phyloP scores from a whole-genome alignment of 805 yeast species.

The Maudiozyma bulderi region DNA sequence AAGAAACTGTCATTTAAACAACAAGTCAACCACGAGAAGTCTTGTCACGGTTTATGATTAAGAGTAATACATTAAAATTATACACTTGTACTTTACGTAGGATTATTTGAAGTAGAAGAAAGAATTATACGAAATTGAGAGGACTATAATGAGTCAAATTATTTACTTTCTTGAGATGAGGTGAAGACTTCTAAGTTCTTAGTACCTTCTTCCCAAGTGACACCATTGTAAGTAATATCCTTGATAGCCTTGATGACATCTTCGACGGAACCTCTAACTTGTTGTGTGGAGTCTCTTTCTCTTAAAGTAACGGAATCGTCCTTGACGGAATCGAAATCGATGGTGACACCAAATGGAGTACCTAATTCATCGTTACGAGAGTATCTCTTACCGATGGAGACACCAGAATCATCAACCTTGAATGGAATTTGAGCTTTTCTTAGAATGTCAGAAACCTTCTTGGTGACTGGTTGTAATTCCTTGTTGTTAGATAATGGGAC shows the following conservation, averaged over 20 bases:
- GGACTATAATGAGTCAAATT: background rate
- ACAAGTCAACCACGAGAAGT: background rate
- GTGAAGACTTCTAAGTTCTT: conserved; percentile 62
- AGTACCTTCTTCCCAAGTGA: conserved; percentile 82
- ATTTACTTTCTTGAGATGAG: conserved; percentile 41
- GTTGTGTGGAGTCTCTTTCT: conserved; percentile 94
- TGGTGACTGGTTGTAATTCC: conserved; percentile 65
- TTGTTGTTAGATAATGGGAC: conserved; percentile 88
- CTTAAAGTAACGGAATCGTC: conserved; percentile 88
- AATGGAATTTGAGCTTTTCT: conserved; percentile 81
- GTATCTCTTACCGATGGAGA: conserved; percentile 95
- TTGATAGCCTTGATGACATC: conserved; percentile 67
- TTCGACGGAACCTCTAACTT: conserved; percentile 83
- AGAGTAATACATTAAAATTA: background rate
- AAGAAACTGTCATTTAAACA: no score
- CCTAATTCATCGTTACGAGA: conserved; percentile 98
- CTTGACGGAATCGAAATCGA: conserved; percentile 85
- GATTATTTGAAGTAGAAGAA: background rate
- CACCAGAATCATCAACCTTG: conserved; percentile 94
- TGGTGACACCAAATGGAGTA: conserved; percentile 96
- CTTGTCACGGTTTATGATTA: background rate
- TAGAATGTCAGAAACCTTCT: conserved; percentile 57
- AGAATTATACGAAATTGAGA: background rate
- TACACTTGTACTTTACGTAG: background rate
- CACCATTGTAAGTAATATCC: conserved; percentile 64